phyloP scores from a whole-genome alignment of 192 early-diverging fungal species.

The Anaeromyces robustus region DNA sequence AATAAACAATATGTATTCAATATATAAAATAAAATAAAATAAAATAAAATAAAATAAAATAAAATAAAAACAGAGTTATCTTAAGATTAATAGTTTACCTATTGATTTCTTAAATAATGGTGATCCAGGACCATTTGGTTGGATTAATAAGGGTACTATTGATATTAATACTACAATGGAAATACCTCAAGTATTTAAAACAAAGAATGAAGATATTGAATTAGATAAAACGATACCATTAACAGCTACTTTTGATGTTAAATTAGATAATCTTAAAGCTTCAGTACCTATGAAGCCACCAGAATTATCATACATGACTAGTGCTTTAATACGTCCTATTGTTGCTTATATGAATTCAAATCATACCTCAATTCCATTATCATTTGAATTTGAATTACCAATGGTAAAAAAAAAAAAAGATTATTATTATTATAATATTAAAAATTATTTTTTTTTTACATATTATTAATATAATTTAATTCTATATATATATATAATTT shows the following conservation, averaged over 20 bases:
- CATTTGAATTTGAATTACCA: conserved; percentile 60
- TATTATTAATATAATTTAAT: too few relatives aligned
- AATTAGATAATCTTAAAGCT: conserved; percentile 81
- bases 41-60: too few relatives aligned
- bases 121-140: conserved; percentile 72
- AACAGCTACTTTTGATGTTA: conserved; percentile 39
- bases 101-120: conserved; percentile 82
- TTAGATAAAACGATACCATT: conserved; percentile 7
- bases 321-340: conserved; percentile 77
- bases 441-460: too few relatives aligned
- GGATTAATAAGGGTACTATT: conserved; percentile 81
- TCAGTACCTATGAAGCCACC: conserved; percentile 59
- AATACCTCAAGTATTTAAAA: neutral
- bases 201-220: conserved; percentile 1
- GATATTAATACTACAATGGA: conserved; percentile 40
- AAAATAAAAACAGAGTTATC: conserved; percentile 26
- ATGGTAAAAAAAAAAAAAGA: conserved; percentile 20
- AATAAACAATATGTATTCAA: too few relatives aligned
- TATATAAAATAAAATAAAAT: too few relatives aligned
- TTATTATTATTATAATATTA: too few relatives aligned
- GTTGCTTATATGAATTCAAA: conserved; percentile 90
- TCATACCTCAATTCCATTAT: conserved; percentile 68
- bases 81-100: conserved; percentile 75
- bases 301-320: conserved; percentile 59
- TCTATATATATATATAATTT: too few relatives aligned